phyloP scores from a whole-genome alignment of 192 early-diverging fungal genomes.

The Lobosporangium transversale region DNA sequence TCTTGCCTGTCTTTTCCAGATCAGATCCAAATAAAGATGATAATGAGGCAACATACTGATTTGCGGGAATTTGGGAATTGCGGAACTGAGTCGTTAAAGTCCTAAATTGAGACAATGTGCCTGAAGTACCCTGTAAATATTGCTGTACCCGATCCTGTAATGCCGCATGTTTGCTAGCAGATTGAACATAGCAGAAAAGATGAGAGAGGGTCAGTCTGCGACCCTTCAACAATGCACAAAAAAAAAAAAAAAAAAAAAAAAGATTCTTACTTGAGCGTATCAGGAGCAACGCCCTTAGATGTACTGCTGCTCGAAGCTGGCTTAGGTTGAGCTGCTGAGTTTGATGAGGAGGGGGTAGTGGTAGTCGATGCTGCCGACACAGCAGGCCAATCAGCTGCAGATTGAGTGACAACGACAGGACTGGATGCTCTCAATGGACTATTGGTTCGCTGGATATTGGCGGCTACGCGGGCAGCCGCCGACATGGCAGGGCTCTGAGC shows the following conservation, averaged over 20 bases:
- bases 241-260: too few relatives aligned
- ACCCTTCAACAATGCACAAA: too few relatives aligned
- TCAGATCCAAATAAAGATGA: conserved; percentile 50
- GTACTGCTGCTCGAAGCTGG: not conserved
- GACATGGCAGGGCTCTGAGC: conserved; percentile 24
- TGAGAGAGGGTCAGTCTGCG: not conserved
- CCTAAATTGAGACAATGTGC: conserved; percentile 59
- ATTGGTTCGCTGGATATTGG: conserved; percentile 45
- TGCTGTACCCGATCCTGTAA: conserved; percentile 54
- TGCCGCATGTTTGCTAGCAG: conserved; percentile 51
- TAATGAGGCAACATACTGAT: conserved; percentile 55
- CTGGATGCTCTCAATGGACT: conserved; percentile 29
- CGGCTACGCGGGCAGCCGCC: conserved; percentile 37
- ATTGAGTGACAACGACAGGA: conserved; percentile 33
- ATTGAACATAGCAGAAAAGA: not conserved
- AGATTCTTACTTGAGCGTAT: conserved; percentile 32
- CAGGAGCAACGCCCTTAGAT: not conserved
- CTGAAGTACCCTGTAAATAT: conserved; percentile 37
- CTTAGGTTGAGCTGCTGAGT: not conserved
- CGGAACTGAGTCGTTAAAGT: conserved; percentile 60
- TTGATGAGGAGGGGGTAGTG: not conserved
- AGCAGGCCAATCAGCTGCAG: conserved; percentile 40
- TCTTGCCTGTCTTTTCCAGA: conserved; percentile 55
- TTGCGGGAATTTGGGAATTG: conserved; percentile 51
- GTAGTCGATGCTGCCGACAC: conserved; percentile 17